These are phyloP conservation scores for Diospyros kaki DNA, from an alignment of 148 eudicot genomes.

Conservation along the genomic window DNA sequence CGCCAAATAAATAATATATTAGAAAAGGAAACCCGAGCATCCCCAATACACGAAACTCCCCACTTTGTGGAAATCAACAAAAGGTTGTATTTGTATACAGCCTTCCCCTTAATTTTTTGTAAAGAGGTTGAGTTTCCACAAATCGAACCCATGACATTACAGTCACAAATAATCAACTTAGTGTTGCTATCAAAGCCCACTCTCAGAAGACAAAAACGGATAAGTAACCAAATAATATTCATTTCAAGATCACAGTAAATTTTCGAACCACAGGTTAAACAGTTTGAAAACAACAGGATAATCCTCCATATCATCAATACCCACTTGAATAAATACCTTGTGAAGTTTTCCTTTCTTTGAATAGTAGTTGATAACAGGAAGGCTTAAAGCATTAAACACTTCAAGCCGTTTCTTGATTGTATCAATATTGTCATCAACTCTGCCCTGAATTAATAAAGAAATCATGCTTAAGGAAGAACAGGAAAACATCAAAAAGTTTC, in stretches of 20 bases:
- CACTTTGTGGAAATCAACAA: too few relatives aligned
- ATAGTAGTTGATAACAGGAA: constrained; percentile 83
- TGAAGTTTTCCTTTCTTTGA: constrained; percentile 70
- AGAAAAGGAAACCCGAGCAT: neutral
- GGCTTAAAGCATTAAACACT: constrained; percentile 62
- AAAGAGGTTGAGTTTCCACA: too few relatives aligned
- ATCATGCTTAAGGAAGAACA: constrained; percentile 2
- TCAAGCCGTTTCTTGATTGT: constrained; percentile 75
- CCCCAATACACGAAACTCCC: too few relatives aligned
- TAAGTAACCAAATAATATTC: too few relatives aligned
- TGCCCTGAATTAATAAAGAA: constrained; percentile 47
- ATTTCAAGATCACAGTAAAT: too few relatives aligned
- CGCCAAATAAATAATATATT: neutral
- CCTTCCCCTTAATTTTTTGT: too few relatives aligned
- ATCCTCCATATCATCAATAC: neutral
- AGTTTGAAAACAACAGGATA: neutral
- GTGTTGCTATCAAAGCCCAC: too few relatives aligned
- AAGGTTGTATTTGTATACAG: too few relatives aligned
- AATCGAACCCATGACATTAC: too few relatives aligned
- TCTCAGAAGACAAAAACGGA: too few relatives aligned
- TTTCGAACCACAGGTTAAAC: neutral
- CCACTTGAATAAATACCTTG: constrained; percentile 48
- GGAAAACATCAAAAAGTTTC: neutral
- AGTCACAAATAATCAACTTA: too few relatives aligned
- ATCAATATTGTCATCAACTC: constrained; percentile 82